Conservation (phyloP, 345 rosid species). For the Ceriops tagal region DNA sequence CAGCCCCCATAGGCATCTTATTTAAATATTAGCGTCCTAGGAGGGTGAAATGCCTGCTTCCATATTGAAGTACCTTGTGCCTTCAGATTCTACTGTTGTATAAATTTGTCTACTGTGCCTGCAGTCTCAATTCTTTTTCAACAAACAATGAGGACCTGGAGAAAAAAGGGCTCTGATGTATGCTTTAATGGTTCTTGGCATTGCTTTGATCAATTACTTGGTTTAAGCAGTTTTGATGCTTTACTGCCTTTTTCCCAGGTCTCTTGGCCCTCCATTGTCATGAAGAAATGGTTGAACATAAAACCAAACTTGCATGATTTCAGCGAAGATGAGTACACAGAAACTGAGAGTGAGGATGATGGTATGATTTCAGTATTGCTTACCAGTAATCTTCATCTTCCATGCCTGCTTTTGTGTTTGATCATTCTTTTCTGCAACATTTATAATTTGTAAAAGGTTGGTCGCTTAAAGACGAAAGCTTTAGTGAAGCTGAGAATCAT, state of each 20-base stretch:
- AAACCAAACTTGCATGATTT: conserved; percentile 76
- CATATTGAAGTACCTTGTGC: conserved; percentile 11
- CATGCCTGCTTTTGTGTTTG: conserved; percentile 6
- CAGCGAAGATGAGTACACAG: conserved; percentile 95
- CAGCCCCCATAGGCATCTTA: conserved; percentile 19
- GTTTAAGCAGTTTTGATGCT: background rate
- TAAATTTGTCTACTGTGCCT: background rate
- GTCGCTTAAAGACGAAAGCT: conserved; percentile 46
- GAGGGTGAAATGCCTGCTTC: conserved; percentile 27
- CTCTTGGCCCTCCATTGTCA: conserved; percentile 89
- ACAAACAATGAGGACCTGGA: conserved; percentile 48
- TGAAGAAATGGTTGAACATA: conserved; percentile 97
- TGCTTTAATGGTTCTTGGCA: background rate
- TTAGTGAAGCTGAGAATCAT: conserved; percentile 24
- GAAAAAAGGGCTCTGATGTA: conserved; percentile 77
- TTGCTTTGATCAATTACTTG: conserved; percentile 5
- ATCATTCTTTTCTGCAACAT: conserved; percentile 15
- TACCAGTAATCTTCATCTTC: background rate
- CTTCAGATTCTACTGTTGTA: background rate
- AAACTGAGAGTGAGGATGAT: conserved; percentile 90
- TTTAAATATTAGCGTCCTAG: conserved; percentile 34
- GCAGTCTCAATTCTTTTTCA: conserved; percentile 10
- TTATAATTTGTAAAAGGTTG: conserved; percentile 33
- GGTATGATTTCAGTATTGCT: conserved; percentile 36
- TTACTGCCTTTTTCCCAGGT: conserved; percentile 26